These are phyloP conservation scores for Stachybotrys chartarum DNA, from an alignment of 2,329 filamentous ascomycete species.

Conservation along the genomic window DNA sequence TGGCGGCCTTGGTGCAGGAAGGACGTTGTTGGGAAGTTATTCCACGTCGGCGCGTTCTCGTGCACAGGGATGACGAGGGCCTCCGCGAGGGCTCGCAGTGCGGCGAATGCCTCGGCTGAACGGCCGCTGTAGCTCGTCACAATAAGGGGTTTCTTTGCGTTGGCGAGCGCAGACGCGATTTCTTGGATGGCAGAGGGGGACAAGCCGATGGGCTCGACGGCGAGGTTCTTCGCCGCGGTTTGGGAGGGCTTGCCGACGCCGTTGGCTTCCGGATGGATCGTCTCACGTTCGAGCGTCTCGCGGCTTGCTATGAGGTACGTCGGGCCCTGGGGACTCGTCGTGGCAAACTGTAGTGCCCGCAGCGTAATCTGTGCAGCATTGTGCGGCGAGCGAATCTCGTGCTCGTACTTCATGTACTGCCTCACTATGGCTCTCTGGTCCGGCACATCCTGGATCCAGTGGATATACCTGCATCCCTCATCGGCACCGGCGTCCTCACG, in stretches of 20 bases:
- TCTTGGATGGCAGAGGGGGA: conserved; percentile 40
- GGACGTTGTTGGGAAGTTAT: conserved; percentile 56
- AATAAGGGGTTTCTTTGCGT: conserved; percentile 57
- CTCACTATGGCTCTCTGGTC: conserved; percentile 72
- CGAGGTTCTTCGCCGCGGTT: conserved; percentile 60
- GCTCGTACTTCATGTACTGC: conserved; percentile 78
- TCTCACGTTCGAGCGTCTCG: conserved; percentile 55
- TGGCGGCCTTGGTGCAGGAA: conserved; percentile 58
- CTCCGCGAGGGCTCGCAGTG: conserved; percentile 59
- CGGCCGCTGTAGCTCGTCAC: conserved; percentile 64
- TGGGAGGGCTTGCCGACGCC: conserved; percentile 67
- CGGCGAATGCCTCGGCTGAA: conserved; percentile 52
- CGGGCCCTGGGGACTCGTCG: conserved; percentile 66
- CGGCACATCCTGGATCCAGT: conserved; percentile 77
- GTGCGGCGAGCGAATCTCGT: conserved; percentile 72
- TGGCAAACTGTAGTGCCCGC: conserved; percentile 73
- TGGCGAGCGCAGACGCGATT: conserved; percentile 54
- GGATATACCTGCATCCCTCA: conserved; percentile 47
- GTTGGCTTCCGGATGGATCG: conserved; percentile 42
- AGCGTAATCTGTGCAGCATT: conserved; percentile 87
- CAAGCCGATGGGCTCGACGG: conserved; percentile 57
- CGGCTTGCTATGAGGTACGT: conserved; percentile 71
- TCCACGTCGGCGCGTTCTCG: conserved; percentile 68
- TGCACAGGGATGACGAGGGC: conserved; percentile 61
- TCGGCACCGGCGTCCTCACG: no score